phyloP scores from a whole-genome alignment of 805 yeast species.

The Yarrowia keelungensis region DNA sequence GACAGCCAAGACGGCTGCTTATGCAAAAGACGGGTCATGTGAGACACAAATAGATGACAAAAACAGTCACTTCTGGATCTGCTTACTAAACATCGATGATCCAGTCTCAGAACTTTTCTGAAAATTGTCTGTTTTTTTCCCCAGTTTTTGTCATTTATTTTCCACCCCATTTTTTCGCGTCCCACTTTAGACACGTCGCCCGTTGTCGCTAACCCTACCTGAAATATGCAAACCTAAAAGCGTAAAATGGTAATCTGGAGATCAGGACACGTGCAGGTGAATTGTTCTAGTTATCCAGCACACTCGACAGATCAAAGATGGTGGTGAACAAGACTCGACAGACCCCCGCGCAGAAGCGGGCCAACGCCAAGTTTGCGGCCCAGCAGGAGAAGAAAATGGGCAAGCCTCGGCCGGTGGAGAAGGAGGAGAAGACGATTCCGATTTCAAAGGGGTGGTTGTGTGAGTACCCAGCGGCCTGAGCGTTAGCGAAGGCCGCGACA shows the following conservation, averaged over 20 bases:
- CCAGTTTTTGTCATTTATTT: no score
- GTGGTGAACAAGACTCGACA: conserved; percentile 52
- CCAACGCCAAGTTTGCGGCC: conserved; percentile 84
- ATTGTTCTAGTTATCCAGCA: no score
- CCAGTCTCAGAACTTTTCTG: no score
- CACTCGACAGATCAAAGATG: conserved; percentile 1
- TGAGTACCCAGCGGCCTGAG: conserved; percentile 48
- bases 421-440: conserved; percentile 54
- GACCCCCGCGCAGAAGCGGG: conserved; percentile 85
- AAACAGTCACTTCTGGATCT: no score
- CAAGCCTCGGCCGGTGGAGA: conserved; percentile 59
- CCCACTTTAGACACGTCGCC: neutral
- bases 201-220: conserved; percentile 25
- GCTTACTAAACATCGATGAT: no score
- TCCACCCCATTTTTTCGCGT: neutral
- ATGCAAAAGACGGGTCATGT: no score
- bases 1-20: no score
- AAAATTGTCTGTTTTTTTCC: no score
- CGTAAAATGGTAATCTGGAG: neutral
- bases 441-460: conserved; percentile 71
- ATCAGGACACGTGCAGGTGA: conserved; percentile 30
- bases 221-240: conserved; percentile 27
- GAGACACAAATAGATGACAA: no score
- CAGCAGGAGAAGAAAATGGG: conserved; percentile 77
- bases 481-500: neutral